These are phyloP conservation scores for Tuber melanosporum DNA, from an alignment of 495 filamentous ascomycete genomes.

Conservation along the genomic window DNA sequence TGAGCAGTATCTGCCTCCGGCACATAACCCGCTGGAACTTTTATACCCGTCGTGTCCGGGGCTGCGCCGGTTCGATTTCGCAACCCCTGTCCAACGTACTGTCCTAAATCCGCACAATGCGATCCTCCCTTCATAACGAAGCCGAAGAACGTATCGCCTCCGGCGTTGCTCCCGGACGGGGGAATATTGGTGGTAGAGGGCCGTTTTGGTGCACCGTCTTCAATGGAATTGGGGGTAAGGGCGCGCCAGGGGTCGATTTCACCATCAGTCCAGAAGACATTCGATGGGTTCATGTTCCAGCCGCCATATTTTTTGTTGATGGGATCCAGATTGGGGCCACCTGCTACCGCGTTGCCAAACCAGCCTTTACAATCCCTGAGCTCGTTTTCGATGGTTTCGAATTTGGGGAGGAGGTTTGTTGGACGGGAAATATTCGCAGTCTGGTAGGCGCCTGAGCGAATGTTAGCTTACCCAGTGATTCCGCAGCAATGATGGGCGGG, in stretches of 20 bases:
- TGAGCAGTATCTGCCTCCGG: conserved; percentile 21
- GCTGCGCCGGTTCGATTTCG: not conserved
- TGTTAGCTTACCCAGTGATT: not conserved
- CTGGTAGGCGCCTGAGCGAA: conserved; percentile 22
- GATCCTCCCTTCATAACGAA: conserved; percentile 22
- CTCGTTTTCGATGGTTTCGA: conserved; percentile 20
- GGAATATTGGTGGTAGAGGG: conserved; percentile 21
- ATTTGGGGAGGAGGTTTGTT: conserved; percentile 23
- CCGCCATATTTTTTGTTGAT: conserved; percentile 34
- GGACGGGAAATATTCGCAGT: conserved; percentile 18
- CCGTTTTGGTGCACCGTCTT: conserved; percentile 9
- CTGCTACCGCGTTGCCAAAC: conserved; percentile 17
- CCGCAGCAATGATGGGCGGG: not conserved
- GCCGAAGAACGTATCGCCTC: conserved; percentile 19
- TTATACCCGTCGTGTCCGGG: not conserved
- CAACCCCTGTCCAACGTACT: not conserved
- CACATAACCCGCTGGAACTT: not conserved
- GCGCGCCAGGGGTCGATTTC: conserved; percentile 32
- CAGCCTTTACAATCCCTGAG: conserved; percentile 16
- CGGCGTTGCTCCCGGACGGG: conserved; percentile 5
- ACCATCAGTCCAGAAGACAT: conserved; percentile 28
- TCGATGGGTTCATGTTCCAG: conserved; percentile 31
- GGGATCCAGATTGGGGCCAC: conserved; percentile 26
- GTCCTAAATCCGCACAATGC: conserved; percentile 25
- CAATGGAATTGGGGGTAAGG: conserved; percentile 14